A percentile compares a stretch with the other conserved stretches of the same genome.
Conservation (phyloP, 2,329 filamentous ascomycete genomes). For the Sporothrix pseudoabietina region DNA sequence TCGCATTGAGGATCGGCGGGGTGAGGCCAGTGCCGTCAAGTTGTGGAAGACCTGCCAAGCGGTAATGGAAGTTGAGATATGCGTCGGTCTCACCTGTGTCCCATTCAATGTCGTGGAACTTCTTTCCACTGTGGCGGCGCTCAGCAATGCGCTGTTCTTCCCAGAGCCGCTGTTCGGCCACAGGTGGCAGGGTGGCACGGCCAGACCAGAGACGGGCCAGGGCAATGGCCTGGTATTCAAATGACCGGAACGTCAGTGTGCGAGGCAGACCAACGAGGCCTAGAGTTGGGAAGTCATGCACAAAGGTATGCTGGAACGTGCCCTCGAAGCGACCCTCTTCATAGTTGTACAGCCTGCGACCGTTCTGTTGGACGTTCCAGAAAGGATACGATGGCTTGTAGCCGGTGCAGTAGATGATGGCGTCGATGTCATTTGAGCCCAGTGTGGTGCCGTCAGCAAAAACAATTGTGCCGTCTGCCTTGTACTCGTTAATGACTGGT, state of each 20-base stretch:
- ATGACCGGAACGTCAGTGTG: slow-evolving; percentile 46
- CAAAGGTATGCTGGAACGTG: slow-evolving; percentile 56
- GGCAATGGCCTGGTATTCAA: slow-evolving; percentile 46
- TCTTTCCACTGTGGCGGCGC: slow-evolving; percentile 41
- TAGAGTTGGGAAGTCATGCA: slow-evolving; percentile 51
- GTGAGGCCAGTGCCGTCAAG: slow-evolving; percentile 51
- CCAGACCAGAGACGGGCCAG: slow-evolving; percentile 43
- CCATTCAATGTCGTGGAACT: slow-evolving; percentile 58
- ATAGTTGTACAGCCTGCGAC: slow-evolving; percentile 56
- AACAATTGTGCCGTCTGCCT: slow-evolving; percentile 46
- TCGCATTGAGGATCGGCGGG: slow-evolving; percentile 49
- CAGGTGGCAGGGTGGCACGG: slow-evolving; percentile 46
- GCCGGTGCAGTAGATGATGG: slow-evolving; percentile 82
- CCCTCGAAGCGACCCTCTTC: slow-evolving; percentile 46
- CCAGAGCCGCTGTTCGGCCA: slow-evolving; percentile 49
- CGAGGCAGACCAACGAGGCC: slow-evolving; percentile 56
- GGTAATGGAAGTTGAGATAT: slow-evolving; percentile 52
- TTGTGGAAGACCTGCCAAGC: slow-evolving; percentile 52
- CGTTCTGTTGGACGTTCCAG: slow-evolving; percentile 53
- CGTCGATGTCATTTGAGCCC: slow-evolving; percentile 61
- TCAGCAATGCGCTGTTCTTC: slow-evolving; percentile 46
- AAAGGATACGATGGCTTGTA: slow-evolving; percentile 87
- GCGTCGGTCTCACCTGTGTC: slow-evolving; percentile 53
- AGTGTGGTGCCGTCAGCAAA: slow-evolving; percentile 63
- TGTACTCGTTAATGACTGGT: slow-evolving; percentile 55